Percentiles rank a stretch among this genome's conserved stretches.
Conservation (phyloP, 2,329 filamentous ascomycete species). For the Fusarium sp. region DNA sequence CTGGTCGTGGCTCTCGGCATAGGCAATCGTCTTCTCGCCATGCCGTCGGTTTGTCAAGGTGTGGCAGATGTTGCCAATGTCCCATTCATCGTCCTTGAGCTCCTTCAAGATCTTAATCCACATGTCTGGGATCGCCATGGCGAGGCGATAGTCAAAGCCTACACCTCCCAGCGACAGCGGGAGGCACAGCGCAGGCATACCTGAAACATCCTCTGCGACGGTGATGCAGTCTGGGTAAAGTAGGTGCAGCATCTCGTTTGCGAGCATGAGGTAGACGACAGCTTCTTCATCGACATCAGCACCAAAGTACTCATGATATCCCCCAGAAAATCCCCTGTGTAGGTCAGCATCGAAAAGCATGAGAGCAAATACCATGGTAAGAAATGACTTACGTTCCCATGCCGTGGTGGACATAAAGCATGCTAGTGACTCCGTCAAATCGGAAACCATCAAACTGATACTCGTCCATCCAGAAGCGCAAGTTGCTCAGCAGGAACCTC, state of each 20-base stretch:
- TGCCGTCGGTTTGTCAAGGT: conserved; percentile 94
- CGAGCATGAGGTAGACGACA: conserved; percentile 94
- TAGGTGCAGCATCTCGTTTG: conserved; percentile 95
- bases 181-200: conserved; percentile 97
- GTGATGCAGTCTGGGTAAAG: conserved; percentile 91
- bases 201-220: conserved; percentile 96
- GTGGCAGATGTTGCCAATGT: conserved; percentile 86
- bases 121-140: conserved; percentile 98
- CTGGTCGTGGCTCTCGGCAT: conserved; percentile 97
- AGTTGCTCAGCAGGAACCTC: conserved; percentile 94
- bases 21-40: conserved; percentile 98
- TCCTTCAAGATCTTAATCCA: conserved; percentile 99
- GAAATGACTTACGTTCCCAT: conserved; percentile 85
- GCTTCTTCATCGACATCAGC: conserved; percentile 91
- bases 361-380: not conserved
- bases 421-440: conserved; percentile 98
- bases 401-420: conserved; percentile 96
- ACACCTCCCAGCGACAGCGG: conserved; percentile 89
- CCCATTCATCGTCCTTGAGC: conserved; percentile 91
- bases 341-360: conserved; percentile 18
- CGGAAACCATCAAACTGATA: conserved; percentile 97
- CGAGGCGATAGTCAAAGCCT: conserved; percentile 96
- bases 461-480: conserved; percentile 99
- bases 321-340: conserved; percentile 90
- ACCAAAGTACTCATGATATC: conserved; percentile 98